These are phyloP conservation scores for Rosa multiflora DNA, from an alignment of 306 rosid genomes.

Conservation along the genomic window DNA sequence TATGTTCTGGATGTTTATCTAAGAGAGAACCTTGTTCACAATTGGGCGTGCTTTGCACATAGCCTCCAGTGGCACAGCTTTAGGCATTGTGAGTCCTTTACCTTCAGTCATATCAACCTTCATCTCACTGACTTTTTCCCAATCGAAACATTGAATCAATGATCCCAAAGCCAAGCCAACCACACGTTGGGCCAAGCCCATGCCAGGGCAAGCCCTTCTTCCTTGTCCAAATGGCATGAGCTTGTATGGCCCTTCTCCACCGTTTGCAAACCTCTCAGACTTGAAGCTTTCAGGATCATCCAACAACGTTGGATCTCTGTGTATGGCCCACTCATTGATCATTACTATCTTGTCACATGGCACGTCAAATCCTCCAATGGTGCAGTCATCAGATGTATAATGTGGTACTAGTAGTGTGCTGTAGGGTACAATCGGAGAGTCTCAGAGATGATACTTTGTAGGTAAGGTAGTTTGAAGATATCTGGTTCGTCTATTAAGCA, in stretches of 20 bases:
- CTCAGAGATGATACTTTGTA: conserved; percentile 44
- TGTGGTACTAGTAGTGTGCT: conserved; percentile 42
- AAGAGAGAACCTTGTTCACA: not conserved
- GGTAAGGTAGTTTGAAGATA: conserved; percentile 41
- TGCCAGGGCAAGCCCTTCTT: conserved; percentile 51
- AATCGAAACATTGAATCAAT: conserved; percentile 58
- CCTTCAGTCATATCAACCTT: conserved; percentile 48
- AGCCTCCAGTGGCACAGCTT: conserved; percentile 47
- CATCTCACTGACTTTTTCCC: conserved; percentile 36
- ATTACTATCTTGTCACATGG: conserved; percentile 45
- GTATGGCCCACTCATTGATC: conserved; percentile 61
- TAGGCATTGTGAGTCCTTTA: conserved; percentile 35
- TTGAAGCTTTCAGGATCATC: conserved; percentile 36
- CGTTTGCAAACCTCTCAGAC: conserved; percentile 46
- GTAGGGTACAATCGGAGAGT: conserved; percentile 47
- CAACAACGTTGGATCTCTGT: conserved; percentile 53
- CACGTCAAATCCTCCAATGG: conserved; percentile 37
- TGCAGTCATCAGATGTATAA: conserved; percentile 40
- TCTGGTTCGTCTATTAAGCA: conserved; percentile 42
- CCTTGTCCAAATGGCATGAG: conserved; percentile 55
- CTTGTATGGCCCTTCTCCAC: not conserved
- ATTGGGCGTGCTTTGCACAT: conserved; percentile 42
- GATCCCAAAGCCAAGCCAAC: conserved; percentile 39
- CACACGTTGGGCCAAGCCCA: conserved; percentile 40
- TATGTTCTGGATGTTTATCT: not conserved